Conservation (phyloP, 768 basidiomycete species). For the Suillus alpinus region DNA sequence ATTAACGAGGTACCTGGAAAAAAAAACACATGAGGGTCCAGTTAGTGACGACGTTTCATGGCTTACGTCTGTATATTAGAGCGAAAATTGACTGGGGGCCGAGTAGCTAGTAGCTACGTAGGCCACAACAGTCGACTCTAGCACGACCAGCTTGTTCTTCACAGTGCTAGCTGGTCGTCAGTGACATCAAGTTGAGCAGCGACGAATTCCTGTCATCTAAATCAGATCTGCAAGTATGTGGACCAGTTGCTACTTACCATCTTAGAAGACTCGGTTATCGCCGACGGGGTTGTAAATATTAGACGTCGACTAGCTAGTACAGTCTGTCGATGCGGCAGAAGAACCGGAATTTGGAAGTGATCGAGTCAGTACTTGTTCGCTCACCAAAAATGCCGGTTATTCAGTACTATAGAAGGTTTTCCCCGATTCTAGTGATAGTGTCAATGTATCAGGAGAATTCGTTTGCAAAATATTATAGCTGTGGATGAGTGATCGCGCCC, state of each 20-base stretch:
- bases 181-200: not conserved
- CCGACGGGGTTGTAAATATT: slow-evolving; percentile 1
- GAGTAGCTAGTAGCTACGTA: not conserved
- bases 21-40: not conserved
- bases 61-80: not conserved
- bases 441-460: slow-evolving; percentile 3
- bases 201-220: not conserved
- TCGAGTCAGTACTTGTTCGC: not conserved
- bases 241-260: not conserved
- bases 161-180: not conserved
- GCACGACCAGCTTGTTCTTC: not conserved
- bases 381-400: not conserved
- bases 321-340: not conserved
- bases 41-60: not conserved
- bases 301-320: not conserved
- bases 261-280: slow-evolving; percentile 3
- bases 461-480: not conserved
- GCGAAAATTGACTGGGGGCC: not conserved
- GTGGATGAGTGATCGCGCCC: not conserved
- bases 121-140: not conserved
- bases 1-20: slow-evolving; percentile 3
- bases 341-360: not conserved
- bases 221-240: not conserved
- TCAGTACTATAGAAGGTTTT: not conserved
- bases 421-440: not conserved